Evolutionary conservation across 192 early-diverging fungal genomes (phyloP), one percentile per base, ranked within the genome.

Genomic region (Entrophospora sp.): DNA sequence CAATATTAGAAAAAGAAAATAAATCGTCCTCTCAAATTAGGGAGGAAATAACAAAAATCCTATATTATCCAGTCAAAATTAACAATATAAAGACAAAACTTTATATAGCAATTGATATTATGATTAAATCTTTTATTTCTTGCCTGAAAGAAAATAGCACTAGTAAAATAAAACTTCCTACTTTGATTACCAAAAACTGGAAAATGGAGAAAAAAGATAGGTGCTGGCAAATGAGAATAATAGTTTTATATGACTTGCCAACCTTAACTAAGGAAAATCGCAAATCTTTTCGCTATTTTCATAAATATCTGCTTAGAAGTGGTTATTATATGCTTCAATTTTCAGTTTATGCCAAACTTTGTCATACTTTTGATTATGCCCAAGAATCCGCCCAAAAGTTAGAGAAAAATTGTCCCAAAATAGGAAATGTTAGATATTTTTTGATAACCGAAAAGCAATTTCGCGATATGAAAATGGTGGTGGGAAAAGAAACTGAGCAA

Each of bases 221-320:
- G 24, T 30, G 30, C 1, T 25, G 49, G 1, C 49, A 52, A 52
- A 52, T 52, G 49, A 14, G 49, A 52, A 52, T 52, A 52, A 52
- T 52, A 52, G 49, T 52, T 52, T 52, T 52, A 9, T 52, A 52
- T 52, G 30, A 52, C 27, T 52, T 52, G 14, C 49, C 49, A 52
- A 52, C 49, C 24, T 52, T 52, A 52, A 52, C 49, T 8, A 52
- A 52, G 12, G 25, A 52, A 52, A 52, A 52, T 30, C 49, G 49
- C 13, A 32, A 52, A 52, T 14, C 16, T 52, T 52, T 52, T 52
- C 49, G 49, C 7, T 52, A 52, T 52, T 52, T 52, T 52, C 49
- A 52, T 9, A 52, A 52, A 31, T 52, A 52, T 52, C 27, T 52
- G 24, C 7, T 52, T 14, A 25, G 49, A 16, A 44, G 20, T 44